phyloP scores from a whole-genome alignment of 2,329 filamentous ascomycete species.

The Mycosphaerella sp. region DNA sequence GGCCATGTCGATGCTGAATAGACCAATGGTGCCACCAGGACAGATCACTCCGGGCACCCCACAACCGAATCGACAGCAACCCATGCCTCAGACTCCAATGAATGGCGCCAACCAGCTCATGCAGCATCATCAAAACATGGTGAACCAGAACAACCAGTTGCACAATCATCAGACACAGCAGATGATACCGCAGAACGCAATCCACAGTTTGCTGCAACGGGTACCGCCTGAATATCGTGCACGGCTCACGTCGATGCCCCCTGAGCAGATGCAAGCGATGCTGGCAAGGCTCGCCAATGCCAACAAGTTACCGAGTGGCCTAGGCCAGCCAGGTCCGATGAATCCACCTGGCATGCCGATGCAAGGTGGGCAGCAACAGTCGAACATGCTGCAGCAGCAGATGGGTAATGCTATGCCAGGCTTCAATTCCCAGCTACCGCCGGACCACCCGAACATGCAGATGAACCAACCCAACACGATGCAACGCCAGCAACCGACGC shows the following conservation, averaged over 20 bases:
- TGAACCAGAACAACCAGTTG: slow-evolving; percentile 33
- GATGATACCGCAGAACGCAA: slow-evolving; percentile 10
- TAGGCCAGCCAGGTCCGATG: slow-evolving; percentile 8
- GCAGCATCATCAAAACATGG: slow-evolving; percentile 31
- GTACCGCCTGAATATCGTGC: slow-evolving; percentile 19
- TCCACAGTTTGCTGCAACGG: slow-evolving; percentile 10
- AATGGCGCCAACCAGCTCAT: slow-evolving; percentile 24
- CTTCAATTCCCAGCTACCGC: slow-evolving; percentile 20
- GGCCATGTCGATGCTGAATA: slow-evolving; percentile 46
- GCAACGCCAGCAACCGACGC: slow-evolving; percentile 9
- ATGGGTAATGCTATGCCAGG: slow-evolving; percentile 19
- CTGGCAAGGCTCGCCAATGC: slow-evolving; percentile 11
- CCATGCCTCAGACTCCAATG: slow-evolving; percentile 23
- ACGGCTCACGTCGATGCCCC: slow-evolving; percentile 15
- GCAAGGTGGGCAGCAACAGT: slow-evolving; percentile 4
- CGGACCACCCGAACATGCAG: slow-evolving; percentile 13
- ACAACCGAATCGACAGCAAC: slow-evolving; percentile 29
- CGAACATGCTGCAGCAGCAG: slow-evolving; percentile 13
- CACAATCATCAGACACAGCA: slow-evolving; percentile 26
- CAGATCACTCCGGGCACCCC: slow-evolving; percentile 34
- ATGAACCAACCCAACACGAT: slow-evolving; percentile 11
- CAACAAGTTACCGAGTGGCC: background rate
- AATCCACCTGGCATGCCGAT: slow-evolving; percentile 15
- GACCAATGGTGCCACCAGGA: slow-evolving; percentile 43
- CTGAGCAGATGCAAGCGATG: slow-evolving; percentile 13